A percentile compares a stretch with the other conserved stretches of the same genome.
These are phyloP conservation scores for Zopfia rhizophila DNA, from an alignment of 2,329 filamentous ascomycete genomes.

Conservation along the genomic window DNA sequence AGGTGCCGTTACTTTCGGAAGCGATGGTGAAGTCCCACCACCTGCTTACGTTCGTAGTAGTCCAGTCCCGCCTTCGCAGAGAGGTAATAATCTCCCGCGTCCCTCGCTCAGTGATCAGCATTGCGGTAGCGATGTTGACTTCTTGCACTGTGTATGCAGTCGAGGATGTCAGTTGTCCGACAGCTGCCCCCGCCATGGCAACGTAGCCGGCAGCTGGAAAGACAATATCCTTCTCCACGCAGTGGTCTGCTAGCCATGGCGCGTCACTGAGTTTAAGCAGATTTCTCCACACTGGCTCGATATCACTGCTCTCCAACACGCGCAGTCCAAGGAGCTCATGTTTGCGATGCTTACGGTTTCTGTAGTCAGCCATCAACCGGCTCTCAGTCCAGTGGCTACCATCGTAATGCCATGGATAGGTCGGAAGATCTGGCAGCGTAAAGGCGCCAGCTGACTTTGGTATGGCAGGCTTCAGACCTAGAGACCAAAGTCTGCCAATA, in stretches of 20 bases:
- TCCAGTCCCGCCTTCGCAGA: slow-evolving; percentile 8
- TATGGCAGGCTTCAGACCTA: no score
- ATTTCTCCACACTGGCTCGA: slow-evolving; percentile 15
- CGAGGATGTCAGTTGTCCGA: slow-evolving; percentile 14
- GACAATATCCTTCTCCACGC: slow-evolving; percentile 24
- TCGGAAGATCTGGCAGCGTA: slow-evolving; percentile 10
- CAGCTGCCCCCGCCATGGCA: slow-evolving; percentile 36
- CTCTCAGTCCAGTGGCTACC: slow-evolving; percentile 4
- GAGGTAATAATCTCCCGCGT: slow-evolving; percentile 17
- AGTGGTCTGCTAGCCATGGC: slow-evolving; percentile 37
- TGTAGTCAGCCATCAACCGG: neutral
- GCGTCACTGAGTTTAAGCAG: slow-evolving; percentile 21
- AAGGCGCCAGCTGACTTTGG: no score
- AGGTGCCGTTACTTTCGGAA: slow-evolving; percentile 23
- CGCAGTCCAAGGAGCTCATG: slow-evolving; percentile 1
- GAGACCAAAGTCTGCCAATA: no score
- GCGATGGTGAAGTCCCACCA: slow-evolving; percentile 33
- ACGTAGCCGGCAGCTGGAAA: slow-evolving; percentile 40
- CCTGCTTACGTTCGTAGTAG: slow-evolving; percentile 8
- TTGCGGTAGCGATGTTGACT: slow-evolving; percentile 9
- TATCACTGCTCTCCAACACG: neutral
- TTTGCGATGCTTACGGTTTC: neutral
- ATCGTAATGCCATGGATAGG: slow-evolving; percentile 10
- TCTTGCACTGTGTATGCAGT: slow-evolving; percentile 3
- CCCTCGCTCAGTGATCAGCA: slow-evolving; percentile 13